Evolutionary conservation across 1,284 basidiomycete genomes (phyloP).

Genomic region (Neolentinus lepideus): DNA sequence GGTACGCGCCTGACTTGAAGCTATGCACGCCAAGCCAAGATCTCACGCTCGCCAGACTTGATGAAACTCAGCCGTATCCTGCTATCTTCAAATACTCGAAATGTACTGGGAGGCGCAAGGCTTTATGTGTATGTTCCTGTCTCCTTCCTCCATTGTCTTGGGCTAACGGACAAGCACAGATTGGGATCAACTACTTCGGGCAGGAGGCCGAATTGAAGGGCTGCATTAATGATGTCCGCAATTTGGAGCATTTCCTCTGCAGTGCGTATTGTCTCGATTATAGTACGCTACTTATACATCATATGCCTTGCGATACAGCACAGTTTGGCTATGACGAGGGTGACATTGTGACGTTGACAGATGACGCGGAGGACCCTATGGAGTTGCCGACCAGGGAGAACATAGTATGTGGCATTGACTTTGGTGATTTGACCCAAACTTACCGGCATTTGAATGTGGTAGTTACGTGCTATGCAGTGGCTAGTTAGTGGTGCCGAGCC

Average conservation of each 20-base stretch:
- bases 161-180: conserved; percentile 30
- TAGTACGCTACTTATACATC: background rate
- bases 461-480: conserved; percentile 85
- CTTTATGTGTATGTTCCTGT: conserved; percentile 53
- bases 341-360: conserved; percentile 86
- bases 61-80: too few species aligned
- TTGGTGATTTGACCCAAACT: too few species aligned
- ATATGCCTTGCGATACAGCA: conserved; percentile 29
- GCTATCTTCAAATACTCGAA: conserved; percentile 84
- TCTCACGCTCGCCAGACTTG: too few species aligned
- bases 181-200: conserved; percentile 81
- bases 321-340: conserved; percentile 66
- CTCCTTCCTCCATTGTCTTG: background rate
- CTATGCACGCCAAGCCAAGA: too few species aligned
- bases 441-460: conserved; percentile 1
- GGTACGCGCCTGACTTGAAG: background rate
- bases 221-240: conserved; percentile 85
- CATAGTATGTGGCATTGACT: conserved; percentile 48
- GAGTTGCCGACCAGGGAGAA: conserved; percentile 75
- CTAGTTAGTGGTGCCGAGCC: conserved; percentile 73
- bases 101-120: conserved; percentile 76
- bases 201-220: conserved; percentile 60
- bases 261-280: conserved; percentile 31
- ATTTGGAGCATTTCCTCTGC: conserved; percentile 68
- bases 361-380: conserved; percentile 58